These are phyloP conservation scores for Plantago coronopus DNA, from an alignment of 305 asterid genomes.

Conservation along the genomic window DNA sequence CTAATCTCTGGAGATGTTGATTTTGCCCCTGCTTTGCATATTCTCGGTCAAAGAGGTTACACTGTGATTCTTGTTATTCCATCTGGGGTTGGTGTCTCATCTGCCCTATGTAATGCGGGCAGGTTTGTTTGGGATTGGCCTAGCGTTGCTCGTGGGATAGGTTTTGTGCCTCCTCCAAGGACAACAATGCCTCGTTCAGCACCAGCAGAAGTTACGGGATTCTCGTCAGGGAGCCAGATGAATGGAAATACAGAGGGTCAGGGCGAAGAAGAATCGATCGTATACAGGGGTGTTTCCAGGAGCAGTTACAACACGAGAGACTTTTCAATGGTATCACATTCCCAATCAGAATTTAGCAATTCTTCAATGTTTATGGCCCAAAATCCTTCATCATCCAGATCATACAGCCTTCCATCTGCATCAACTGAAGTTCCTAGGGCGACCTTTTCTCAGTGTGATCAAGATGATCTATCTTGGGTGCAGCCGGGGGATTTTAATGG, in stretches of 20 bases:
- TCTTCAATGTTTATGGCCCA: conserved; percentile 34
- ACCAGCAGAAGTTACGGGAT: conserved; percentile 36
- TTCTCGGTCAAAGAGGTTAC: conserved; percentile 93
- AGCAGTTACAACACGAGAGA: conserved; percentile 38
- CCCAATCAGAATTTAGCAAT: conserved; percentile 42
- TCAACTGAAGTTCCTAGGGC: conserved; percentile 40
- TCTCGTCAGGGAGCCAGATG: conserved; percentile 38
- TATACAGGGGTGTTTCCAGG: conserved; percentile 54
- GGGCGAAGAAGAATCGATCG: conserved; percentile 79
- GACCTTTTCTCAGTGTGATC: conserved; percentile 28
- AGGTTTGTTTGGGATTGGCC: conserved; percentile 93
- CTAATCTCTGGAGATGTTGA: conserved; percentile 96
- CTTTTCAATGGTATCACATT: conserved; percentile 46
- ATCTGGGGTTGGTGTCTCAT: conserved; percentile 60
- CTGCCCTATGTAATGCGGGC: conserved; percentile 86
- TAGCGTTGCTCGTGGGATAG: conserved; percentile 82
- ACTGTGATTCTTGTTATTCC: conserved; percentile 83
- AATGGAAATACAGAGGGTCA: conserved; percentile 43
- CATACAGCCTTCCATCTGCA: conserved; percentile 38
- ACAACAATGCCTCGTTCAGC: conserved; percentile 31
- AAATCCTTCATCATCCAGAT: conserved; percentile 33
- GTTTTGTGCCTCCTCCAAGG: conserved; percentile 65
- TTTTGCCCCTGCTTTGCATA: conserved; percentile 92
- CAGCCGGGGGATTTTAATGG: conserved; percentile 87
- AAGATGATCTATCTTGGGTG: conserved; percentile 58